Evolutionary conservation across 495 filamentous ascomycete genomes (phyloP), one percentile per base, ranked within the genome.

Genomic region (Neurospora sp.): DNA sequence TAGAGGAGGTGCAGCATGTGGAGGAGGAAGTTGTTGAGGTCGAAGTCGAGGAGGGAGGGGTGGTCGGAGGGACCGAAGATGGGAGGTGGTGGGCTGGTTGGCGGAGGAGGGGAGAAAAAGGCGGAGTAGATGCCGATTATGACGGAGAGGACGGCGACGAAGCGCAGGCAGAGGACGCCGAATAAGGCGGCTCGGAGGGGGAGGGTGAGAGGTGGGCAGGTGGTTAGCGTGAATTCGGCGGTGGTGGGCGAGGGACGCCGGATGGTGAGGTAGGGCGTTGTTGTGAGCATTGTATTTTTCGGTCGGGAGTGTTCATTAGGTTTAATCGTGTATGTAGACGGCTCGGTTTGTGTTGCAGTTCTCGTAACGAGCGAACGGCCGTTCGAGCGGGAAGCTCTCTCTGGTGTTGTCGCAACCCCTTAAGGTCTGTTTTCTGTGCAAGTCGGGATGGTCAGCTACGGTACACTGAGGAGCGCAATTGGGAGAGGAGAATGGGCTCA

Each of bases 141-240:
- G 62, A 82, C 74, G 44, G 73, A 73, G 74, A 77, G 69, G 71
- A 77, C 59, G 62, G 85, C 74, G 7, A 79, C 14, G 69, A 84
- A 73, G 46, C 85, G 88, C 8, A 89, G 74, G 75, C 87, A 73
- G 73, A 89, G 78, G 73, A 89, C 77, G 70, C 85, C 70, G 71
- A 83, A 76, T 72, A 87, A 86, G 54, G 88, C 78, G 72, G 89
- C 75, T 75, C 88, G 89, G 54, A 89, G 84, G 7, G 87, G 83
- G 72, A 90, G 80, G 62, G 88, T 92, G 2, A 81, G 82, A 31
- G 84, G 88, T 14, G 85, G 87, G 72, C 87, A 87, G 77, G 93
- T 95, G 73, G 93, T 94, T 70, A 96, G 91, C 69, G 91, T 93
- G 85, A 92, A 96, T 77, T 92, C 91, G 76, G 90, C 89, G n/a